These are phyloP conservation scores for Crassisporium funariophilum DNA, from an alignment of 768 basidiomycete species.

Conservation along the genomic window DNA sequence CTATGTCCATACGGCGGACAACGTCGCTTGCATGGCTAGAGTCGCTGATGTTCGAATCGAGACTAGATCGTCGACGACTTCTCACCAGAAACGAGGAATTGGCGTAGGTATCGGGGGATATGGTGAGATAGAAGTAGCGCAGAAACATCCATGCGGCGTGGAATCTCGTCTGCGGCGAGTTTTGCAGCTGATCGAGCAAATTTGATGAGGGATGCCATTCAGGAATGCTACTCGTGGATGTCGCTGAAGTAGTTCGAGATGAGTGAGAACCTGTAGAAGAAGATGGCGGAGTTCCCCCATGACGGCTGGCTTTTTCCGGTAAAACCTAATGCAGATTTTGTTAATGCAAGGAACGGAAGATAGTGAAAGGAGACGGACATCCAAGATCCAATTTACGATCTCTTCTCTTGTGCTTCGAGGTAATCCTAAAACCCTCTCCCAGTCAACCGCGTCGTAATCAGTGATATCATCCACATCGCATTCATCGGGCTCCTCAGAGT, in stretches of 20 bases:
- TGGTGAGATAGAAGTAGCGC: slow-evolving; percentile 52
- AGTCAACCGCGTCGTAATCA: slow-evolving; percentile 8
- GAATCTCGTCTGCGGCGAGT: slow-evolving; percentile 61
- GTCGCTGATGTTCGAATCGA: slow-evolving; percentile 6
- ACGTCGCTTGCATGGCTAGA: too few species aligned
- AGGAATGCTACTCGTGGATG: slow-evolving; percentile 3
- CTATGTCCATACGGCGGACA: slow-evolving; percentile 21
- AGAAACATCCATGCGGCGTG: slow-evolving; percentile 65
- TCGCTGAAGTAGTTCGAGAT: slow-evolving; percentile 11
- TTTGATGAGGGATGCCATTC: slow-evolving; percentile 23
- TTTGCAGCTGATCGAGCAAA: slow-evolving; percentile 55
- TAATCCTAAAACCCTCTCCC: slow-evolving; percentile 21
- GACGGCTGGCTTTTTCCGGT: background rate
- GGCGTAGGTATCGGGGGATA: slow-evolving; percentile 14
- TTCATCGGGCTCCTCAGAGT: slow-evolving; percentile 10
- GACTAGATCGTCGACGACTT: slow-evolving; percentile 2
- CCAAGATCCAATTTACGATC: slow-evolving; percentile 31
- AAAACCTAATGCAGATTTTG: background rate
- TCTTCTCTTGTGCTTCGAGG: slow-evolving; percentile 17
- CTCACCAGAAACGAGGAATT: background rate
- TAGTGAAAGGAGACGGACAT: slow-evolving; percentile 1
- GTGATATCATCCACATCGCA: slow-evolving; percentile 3
- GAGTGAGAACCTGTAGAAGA: slow-evolving; percentile 3
- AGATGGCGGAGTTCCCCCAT: background rate
- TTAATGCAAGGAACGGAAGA: background rate